Percentiles rank a stretch among this genome's conserved stretches.
Conservation (phyloP, 108 stramenopile genomes). For the Phaeodactylum tricornutum region DNA sequence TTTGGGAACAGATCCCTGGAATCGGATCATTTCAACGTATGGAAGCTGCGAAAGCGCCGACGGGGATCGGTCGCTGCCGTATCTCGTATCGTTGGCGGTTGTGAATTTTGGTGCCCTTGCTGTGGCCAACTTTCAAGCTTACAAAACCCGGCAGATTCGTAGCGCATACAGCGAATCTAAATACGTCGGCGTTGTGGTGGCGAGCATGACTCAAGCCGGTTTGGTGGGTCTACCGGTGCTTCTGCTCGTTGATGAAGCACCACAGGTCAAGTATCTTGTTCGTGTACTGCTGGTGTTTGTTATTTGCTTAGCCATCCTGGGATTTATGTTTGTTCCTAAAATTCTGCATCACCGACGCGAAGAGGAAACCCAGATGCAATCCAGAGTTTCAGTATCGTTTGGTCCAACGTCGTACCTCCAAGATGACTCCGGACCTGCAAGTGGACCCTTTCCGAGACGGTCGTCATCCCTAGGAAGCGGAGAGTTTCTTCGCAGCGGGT, state of each 20-base stretch:
- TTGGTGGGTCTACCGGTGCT: conserved; percentile 23
- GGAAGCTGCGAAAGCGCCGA: conserved; percentile 16
- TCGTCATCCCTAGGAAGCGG: too few species aligned
- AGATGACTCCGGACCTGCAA: too few species aligned
- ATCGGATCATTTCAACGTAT: conserved; percentile 18
- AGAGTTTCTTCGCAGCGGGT: too few species aligned
- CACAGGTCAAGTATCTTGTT: conserved; percentile 18
- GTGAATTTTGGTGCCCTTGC: conserved; percentile 12
- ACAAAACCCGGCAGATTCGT: conserved; percentile 18
- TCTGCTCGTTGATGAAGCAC: conserved; percentile 14
- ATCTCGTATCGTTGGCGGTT: neutral
- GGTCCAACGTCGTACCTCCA: too few species aligned
- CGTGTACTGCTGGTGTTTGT: conserved; percentile 11
- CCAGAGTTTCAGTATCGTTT: too few species aligned
- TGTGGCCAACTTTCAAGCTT: conserved; percentile 26
- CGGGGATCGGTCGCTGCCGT: neutral
- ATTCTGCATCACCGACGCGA: neutral
- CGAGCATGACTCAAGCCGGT: conserved; percentile 14
- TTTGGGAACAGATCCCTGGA: conserved; percentile 18
- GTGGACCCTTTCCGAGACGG: too few species aligned
- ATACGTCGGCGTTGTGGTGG: conserved; percentile 20
- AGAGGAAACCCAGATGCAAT: neutral
- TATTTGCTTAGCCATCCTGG: conserved; percentile 9
- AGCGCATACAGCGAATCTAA: conserved; percentile 23
- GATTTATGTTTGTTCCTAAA: conserved; percentile 37